Percentiles rank a stretch among this genome's conserved stretches.
These are phyloP conservation scores for Cladosporium sphaerospermum DNA, from an alignment of 2,329 filamentous ascomycete genomes.

Conservation along the genomic window DNA sequence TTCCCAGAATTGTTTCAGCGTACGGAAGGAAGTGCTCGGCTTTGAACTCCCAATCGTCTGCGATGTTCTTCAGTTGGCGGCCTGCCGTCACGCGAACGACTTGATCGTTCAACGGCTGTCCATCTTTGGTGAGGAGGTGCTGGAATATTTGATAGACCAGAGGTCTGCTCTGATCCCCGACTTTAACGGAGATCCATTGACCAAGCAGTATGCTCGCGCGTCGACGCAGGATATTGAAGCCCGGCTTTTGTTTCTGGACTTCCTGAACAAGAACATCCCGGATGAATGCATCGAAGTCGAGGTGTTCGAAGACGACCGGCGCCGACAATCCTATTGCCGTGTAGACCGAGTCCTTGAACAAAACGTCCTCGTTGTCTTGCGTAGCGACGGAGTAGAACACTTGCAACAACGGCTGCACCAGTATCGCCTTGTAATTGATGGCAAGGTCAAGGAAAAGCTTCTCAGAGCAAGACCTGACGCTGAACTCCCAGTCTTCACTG, in stretches of 20 bases:
- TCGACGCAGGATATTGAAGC: slow-evolving; percentile 77
- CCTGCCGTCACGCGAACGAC: slow-evolving; percentile 90
- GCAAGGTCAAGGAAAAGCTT: slow-evolving; percentile 89
- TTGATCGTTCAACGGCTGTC: slow-evolving; percentile 70
- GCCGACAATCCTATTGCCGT: slow-evolving; percentile 85
- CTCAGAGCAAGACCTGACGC: slow-evolving; percentile 85
- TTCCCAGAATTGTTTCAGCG: slow-evolving; percentile 64
- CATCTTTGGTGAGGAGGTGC: slow-evolving; percentile 71
- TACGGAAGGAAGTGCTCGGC: slow-evolving; percentile 69
- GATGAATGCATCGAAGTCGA: slow-evolving; percentile 81
- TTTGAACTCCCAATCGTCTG: slow-evolving; percentile 79
- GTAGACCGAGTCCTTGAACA: slow-evolving; percentile 90
- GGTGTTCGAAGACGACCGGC: slow-evolving; percentile 62
- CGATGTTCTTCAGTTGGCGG: slow-evolving; percentile 70
- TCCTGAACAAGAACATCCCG: slow-evolving; percentile 69
- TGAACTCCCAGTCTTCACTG: slow-evolving; percentile 83
- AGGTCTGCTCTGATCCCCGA: slow-evolving; percentile 60
- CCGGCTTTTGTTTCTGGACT: slow-evolving; percentile 60
- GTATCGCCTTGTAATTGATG: slow-evolving; percentile 76
- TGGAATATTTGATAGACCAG: slow-evolving; percentile 84
- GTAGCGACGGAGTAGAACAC: slow-evolving; percentile 75
- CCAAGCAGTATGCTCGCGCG: slow-evolving; percentile 83
- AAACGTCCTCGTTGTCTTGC: slow-evolving; percentile 60
- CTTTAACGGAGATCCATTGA: slow-evolving; percentile 79
- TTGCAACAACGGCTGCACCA: slow-evolving; percentile 69